Conservation (phyloP, 176 grass and related monocot genomes). For the Typha latifolia region DNA sequence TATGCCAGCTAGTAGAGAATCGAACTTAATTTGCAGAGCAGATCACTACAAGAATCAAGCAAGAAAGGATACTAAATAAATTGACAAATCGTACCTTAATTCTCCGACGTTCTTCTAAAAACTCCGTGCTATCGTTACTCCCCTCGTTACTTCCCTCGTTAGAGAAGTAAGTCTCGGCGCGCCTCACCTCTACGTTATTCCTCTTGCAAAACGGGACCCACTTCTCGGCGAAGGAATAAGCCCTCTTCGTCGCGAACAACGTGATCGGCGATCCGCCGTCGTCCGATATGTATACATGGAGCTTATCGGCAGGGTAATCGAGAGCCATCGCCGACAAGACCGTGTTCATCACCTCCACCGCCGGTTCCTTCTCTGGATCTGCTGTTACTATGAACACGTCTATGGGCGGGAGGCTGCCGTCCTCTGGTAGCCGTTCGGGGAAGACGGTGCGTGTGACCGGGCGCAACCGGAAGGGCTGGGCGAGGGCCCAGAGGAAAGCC, state of each 20-base stretch:
- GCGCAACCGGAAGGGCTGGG: slow-evolving; percentile 30
- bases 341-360: slow-evolving; percentile 53
- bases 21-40: too few relatives aligned
- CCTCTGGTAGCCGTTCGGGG: slow-evolving; percentile 23
- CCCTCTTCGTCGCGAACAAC: slow-evolving; percentile 32
- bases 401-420: slow-evolving; percentile 17
- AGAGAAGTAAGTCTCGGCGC: slow-evolving; percentile 33
- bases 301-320: slow-evolving; percentile 48
- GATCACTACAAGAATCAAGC: too few relatives aligned
- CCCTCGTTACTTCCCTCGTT: neutral
- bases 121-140: neutral
- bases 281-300: slow-evolving; percentile 62
- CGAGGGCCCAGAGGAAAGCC: slow-evolving; percentile 41
- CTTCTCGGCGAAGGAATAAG: slow-evolving; percentile 35
- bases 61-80: too few relatives aligned
- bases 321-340: slow-evolving; percentile 76
- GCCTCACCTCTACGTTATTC: slow-evolving; percentile 25
- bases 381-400: slow-evolving; percentile 22
- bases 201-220: slow-evolving; percentile 72
- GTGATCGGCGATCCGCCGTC: slow-evolving; percentile 59
- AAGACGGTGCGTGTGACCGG: slow-evolving; percentile 33
- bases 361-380: slow-evolving; percentile 1
- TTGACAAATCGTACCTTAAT: slow-evolving; percentile 24
- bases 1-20: too few relatives aligned
- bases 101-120: slow-evolving; percentile 11